These are phyloP conservation scores for Salmacisia buchloeana DNA, from an alignment of 1,284 basidiomycete species.

Conservation along the genomic window DNA sequence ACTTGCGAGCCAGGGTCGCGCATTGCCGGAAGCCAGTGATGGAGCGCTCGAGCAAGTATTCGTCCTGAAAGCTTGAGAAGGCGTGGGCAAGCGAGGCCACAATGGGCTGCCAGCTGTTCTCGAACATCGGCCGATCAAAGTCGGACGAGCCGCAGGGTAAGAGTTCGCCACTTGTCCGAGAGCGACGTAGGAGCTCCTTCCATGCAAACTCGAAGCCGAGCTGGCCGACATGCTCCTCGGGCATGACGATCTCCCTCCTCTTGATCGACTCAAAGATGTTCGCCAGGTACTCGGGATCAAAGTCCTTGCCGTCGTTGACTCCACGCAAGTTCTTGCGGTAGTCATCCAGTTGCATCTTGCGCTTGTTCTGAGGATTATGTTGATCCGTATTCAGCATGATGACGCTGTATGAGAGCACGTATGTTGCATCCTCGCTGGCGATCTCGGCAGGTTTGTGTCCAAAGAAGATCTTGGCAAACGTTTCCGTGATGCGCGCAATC, in stretches of 20 bases:
- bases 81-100: constrained; percentile 61
- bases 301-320: constrained; percentile 80
- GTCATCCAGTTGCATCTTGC: constrained; percentile 93
- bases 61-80: constrained; percentile 92
- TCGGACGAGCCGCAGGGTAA: constrained; percentile 69
- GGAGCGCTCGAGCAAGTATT: constrained; percentile 87
- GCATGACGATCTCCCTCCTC: constrained; percentile 91
- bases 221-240: constrained; percentile 94
- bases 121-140: constrained; percentile 92
- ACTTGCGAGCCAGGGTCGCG: constrained; percentile 83
- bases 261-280: constrained; percentile 88
- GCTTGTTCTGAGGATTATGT: constrained; percentile 96
- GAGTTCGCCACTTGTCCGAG: constrained; percentile 73
- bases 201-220: constrained; percentile 98
- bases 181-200: constrained; percentile 84
- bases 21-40: constrained; percentile 95
- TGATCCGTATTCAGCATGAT: constrained; percentile 98
- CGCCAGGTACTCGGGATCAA: constrained; percentile 78
- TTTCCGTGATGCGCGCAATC: constrained; percentile 88
- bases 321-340: constrained; percentile 88
- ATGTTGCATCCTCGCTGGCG: constrained; percentile 84
- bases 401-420: constrained; percentile 89
- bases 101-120: constrained; percentile 79
- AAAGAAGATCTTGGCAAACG: constrained; percentile 86
- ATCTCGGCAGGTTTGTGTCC: constrained; percentile 82